Evolutionary conservation across 257 asterid species (phyloP), one percentile per base, ranked within the genome.

Genomic region (Mentha longifolia): DNA sequence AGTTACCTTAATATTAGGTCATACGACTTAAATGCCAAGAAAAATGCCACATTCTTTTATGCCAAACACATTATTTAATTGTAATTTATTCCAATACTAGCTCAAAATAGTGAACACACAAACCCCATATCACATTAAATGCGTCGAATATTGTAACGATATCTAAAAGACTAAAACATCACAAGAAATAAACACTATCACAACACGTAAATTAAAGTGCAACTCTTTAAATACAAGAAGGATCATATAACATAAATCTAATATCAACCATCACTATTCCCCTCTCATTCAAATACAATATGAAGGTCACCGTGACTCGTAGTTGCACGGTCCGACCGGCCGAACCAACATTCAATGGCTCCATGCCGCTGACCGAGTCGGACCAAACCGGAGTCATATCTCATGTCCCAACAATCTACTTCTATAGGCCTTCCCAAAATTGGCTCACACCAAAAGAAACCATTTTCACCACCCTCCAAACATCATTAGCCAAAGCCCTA

Each of bases 321-420:
- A 52, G 70, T 22, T 76, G 83, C 67, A 19, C 74, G 13, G 84
- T 84, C 22, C 71, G 70, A 58, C 82, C 88, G 61, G 61, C 78
- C 5, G 77, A 74, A 39, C 71, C 86, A 22, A 79, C 85, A 6
- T 69, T 79, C 75, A 64, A 8, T 17, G 86, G 83, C 10, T 25
- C 14, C 71, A 71, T 86, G 74, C 71, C 81, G 55, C 55, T 84
- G 74, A 71, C 92, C 2, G 87, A 86, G 39, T 81, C 73, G 11
- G 95, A 88, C 71, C 95, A 82, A 75, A 80, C 65, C 11, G 79
- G 85, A 2, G 69, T 66, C 19, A 15, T 84, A 46, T 52, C 78
- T 28, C 92, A 86, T 16, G 76, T 78, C 10, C 85, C 83, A 0
- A 78, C 85, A 2, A 74, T 88, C 76, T 84, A 86, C 78, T 86